Evolutionary conservation across 1,284 basidiomycete genomes (phyloP).

Genomic region (Stygiomarasmius scandens): DNA sequence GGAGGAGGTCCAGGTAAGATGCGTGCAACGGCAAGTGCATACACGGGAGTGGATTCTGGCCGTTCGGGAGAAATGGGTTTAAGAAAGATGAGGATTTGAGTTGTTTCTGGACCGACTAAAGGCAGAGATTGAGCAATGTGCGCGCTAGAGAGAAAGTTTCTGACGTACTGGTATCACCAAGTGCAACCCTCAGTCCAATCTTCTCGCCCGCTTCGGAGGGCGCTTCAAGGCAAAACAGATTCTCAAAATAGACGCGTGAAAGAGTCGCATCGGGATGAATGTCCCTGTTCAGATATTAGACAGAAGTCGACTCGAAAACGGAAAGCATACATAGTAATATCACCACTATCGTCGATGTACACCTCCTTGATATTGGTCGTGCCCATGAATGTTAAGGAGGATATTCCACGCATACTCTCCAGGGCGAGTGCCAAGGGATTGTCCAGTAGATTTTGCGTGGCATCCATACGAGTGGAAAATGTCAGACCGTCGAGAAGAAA

Average conservation of each 20-base stretch:
- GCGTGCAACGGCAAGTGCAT: slow-evolving; percentile 55
- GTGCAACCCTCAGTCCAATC: slow-evolving; percentile 63
- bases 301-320: neutral
- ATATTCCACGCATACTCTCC: slow-evolving; percentile 80
- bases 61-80: slow-evolving; percentile 33
- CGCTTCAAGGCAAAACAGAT: slow-evolving; percentile 55
- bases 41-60: slow-evolving; percentile 18
- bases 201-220: slow-evolving; percentile 27
- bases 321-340: slow-evolving; percentile 60
- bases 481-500: slow-evolving; percentile 73
- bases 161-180: slow-evolving; percentile 66
- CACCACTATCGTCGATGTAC: slow-evolving; percentile 61
- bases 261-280: slow-evolving; percentile 68
- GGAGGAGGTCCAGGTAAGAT: slow-evolving; percentile 48
- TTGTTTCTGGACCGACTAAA: slow-evolving; percentile 64
- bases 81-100: slow-evolving; percentile 70
- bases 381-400: slow-evolving; percentile 61
- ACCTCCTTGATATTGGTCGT: slow-evolving; percentile 54
- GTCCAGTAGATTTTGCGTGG: slow-evolving; percentile 51
- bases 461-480: slow-evolving; percentile 56
- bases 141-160: neutral
- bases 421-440: slow-evolving; percentile 72
- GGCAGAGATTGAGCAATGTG: neutral
- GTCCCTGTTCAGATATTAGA: slow-evolving; percentile 46
- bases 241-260: slow-evolving; percentile 69